These are phyloP conservation scores for Penicillium turbatum DNA, from an alignment of 495 filamentous ascomycete species.

Conservation along the genomic window DNA sequence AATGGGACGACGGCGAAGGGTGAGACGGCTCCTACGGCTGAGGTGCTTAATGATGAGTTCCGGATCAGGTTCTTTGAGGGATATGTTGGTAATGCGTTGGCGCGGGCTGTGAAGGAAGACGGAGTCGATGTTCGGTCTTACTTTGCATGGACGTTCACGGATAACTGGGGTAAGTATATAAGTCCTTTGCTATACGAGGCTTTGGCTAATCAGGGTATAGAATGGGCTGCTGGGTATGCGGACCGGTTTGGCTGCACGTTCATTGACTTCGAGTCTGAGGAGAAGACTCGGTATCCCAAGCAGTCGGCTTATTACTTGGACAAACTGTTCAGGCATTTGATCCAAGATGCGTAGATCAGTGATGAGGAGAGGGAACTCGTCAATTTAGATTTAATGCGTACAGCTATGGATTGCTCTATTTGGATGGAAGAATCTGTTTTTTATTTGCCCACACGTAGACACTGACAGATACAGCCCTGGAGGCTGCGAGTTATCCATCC, in stretches of 20 bases:
- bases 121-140: conserved; percentile 45
- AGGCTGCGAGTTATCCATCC: too few relatives aligned
- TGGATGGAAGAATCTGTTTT: too few relatives aligned
- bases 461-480: too few relatives aligned
- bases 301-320: conserved; percentile 42
- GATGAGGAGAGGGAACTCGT: too few relatives aligned
- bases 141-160: conserved; percentile 47
- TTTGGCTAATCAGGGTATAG: conserved; percentile 18
- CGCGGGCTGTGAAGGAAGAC: conserved; percentile 40
- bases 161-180: conserved; percentile 39
- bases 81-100: conserved; percentile 41
- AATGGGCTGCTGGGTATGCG: conserved; percentile 48
- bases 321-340: conserved; percentile 39
- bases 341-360: conserved; percentile 16
- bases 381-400: too few relatives aligned
- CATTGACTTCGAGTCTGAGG: conserved; percentile 41
- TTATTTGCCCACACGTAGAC: too few relatives aligned
- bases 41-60: conserved; percentile 41
- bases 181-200: background rate
- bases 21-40: conserved; percentile 35
- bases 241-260: conserved; percentile 45
- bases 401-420: too few relatives aligned
- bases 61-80: conserved; percentile 43
- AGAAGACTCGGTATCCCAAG: conserved; percentile 46
- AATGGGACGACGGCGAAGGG: conserved; percentile 47